phyloP scores from a whole-genome alignment of 106 monocot species.

The Gastrodia elata region DNA sequence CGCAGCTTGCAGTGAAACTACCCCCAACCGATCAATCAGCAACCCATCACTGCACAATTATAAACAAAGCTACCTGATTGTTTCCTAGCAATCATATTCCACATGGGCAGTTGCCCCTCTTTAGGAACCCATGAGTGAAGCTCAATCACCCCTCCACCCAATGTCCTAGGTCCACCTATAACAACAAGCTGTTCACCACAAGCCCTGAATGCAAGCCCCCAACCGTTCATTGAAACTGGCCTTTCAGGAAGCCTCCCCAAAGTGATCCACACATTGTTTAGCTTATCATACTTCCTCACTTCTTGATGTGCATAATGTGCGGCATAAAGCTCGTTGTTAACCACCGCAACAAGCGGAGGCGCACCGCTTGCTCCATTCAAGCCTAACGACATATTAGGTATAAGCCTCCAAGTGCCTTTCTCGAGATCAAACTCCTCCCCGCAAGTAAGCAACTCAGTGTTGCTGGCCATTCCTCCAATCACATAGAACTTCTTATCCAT shows the following conservation, averaged over 20 bases:
- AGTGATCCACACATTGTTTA: constrained; percentile 42
- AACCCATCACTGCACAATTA: constrained; percentile 89
- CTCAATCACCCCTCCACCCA: constrained; percentile 42
- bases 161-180: constrained; percentile 40
- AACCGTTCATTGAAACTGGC: constrained; percentile 59
- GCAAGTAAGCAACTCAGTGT: constrained; percentile 45
- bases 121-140: constrained; percentile 50
- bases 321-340: constrained; percentile 64
- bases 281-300: constrained; percentile 62
- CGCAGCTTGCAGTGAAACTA: constrained; percentile 2
- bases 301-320: constrained; percentile 53
- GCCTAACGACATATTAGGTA: constrained; percentile 55
- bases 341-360: constrained; percentile 85
- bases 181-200: constrained; percentile 51
- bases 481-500: constrained; percentile 93
- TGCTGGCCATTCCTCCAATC: constrained; percentile 57
- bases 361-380: constrained; percentile 48
- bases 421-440: constrained; percentile 75
- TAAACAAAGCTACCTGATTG: constrained; percentile 72
- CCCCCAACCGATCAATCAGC: constrained; percentile 32
- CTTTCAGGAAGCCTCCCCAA: constrained; percentile 61
- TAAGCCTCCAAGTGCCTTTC: constrained; percentile 44
- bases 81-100: constrained; percentile 62
- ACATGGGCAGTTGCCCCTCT: constrained; percentile 49
- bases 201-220: constrained; percentile 80